Percentiles rank a stretch among this genome's conserved stretches.
phyloP scores from a whole-genome alignment of 257 asterid species.

The Jasminum sambac region DNA sequence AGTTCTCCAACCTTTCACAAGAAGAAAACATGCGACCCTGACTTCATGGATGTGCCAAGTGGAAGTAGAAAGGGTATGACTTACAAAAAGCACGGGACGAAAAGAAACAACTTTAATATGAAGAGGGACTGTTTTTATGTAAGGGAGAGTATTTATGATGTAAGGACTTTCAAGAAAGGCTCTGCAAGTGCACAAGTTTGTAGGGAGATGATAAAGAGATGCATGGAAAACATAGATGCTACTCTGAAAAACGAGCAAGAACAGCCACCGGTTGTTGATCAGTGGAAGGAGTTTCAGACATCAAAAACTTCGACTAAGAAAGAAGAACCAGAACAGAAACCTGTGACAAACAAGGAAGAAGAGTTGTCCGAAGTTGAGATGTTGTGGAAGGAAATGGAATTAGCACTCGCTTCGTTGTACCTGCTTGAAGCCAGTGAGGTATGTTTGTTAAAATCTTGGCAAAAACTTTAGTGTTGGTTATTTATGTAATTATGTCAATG shows the following conservation, averaged over 20 bases:
- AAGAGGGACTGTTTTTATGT: slow-evolving; percentile 71
- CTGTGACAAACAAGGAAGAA: slow-evolving; percentile 39
- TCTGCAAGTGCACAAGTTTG: slow-evolving; percentile 77
- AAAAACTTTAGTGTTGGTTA: neutral
- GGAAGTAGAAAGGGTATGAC: slow-evolving; percentile 34
- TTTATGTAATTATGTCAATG: neutral
- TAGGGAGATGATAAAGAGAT: slow-evolving; percentile 73
- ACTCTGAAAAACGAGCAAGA: slow-evolving; percentile 70
- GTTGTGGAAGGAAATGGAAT: slow-evolving; percentile 97
- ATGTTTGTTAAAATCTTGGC: slow-evolving; percentile 11
- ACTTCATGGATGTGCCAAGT: slow-evolving; percentile 47
- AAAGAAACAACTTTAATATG: slow-evolving; percentile 32
- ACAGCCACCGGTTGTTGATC: slow-evolving; percentile 76
- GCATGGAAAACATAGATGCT: slow-evolving; percentile 85
- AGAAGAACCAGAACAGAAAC: slow-evolving; percentile 42
- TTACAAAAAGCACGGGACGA: slow-evolving; percentile 39
- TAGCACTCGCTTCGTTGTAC: slow-evolving; percentile 83
- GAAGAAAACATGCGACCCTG: slow-evolving; percentile 42
- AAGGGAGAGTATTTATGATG: slow-evolving; percentile 79
- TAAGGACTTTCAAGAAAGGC: slow-evolving; percentile 69
- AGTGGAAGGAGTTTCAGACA: slow-evolving; percentile 79
- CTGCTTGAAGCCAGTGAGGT: slow-evolving; percentile 82
- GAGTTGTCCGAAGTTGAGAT: slow-evolving; percentile 77
- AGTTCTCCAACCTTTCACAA: slow-evolving; percentile 43
- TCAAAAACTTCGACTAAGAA: slow-evolving; percentile 32